Base-by-base conservation (phyloP, 2,329 filamentous ascomycete genomes). In the Colletotrichum nymphaeae region DNA sequence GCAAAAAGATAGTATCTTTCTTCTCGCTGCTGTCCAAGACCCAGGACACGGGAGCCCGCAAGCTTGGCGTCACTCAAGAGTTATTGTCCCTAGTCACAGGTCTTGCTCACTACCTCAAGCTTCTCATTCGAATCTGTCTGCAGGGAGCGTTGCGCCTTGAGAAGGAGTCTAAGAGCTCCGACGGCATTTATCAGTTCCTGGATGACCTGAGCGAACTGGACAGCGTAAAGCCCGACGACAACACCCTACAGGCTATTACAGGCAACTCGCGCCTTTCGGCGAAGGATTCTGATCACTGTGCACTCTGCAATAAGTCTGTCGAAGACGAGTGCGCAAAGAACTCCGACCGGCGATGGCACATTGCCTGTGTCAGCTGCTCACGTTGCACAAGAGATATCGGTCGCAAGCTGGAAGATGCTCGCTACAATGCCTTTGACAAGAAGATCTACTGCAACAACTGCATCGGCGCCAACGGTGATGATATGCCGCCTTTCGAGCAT, bases 1-100 rank as follows among this genome's bases (percentile, higher is more conserved):
- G 97, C 87, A 99, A 99, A 84, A 99, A 99, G 84, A 97, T 99
- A 67, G 97, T 99, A 6, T 94, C 96, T 30, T 99, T 99, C 86
- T 99, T 99, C 82, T 95, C 95, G 14, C 87, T 99, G 22, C 88
- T 99, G 9, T 97, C 96, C 6, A 98, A 98, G 82, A 97, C 95
- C 1, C 96, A 98, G 80, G 95, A 98, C 79, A 94, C 92, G 9
- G 94, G 93, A n/a, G 92, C 94, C 49, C 90, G 94, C 71, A 97
- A 98, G 81, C 90, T 98, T 55, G 97, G 97, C 56, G 97, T 99
- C 37, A 99, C 97, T 9, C 97, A 99, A 82, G 97, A 99, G 81
- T 89, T 99, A n/a, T 85, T 99, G n/a, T 97, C 96, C 7, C 89
- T 99, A 8, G 97, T 99, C 66, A 99, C 97, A 52, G 96, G 97